Evolutionary conservation across 2,329 filamentous ascomycete species (phyloP).

Genomic region (Pseudodiploospora longispora): DNA sequence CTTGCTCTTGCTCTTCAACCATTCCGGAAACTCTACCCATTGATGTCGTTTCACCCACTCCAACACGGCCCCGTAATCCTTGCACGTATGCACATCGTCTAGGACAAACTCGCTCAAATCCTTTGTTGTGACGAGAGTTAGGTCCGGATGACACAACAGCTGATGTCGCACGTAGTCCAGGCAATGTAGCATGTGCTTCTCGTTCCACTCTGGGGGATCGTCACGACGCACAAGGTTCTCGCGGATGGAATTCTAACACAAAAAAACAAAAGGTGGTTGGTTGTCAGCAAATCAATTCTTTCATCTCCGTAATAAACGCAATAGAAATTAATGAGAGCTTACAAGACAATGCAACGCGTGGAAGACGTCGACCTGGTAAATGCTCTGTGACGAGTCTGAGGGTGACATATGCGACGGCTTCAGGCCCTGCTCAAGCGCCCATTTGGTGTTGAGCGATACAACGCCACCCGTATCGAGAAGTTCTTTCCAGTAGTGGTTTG

Average conservation of each 20-base stretch:
- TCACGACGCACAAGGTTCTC: conserved; percentile 7
- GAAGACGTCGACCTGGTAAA: conserved; percentile 10
- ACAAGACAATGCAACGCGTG: conserved; percentile 11
- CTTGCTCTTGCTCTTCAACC: neutral
- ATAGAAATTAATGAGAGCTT: neutral
- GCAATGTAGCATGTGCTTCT: conserved; percentile 11
- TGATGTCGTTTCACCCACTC: conserved; percentile 12
- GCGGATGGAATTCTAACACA: conserved; percentile 8
- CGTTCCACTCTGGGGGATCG: conserved; percentile 5
- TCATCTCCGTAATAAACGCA: too few species aligned
- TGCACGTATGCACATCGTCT: conserved; percentile 8
- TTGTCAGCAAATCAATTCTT: neutral
- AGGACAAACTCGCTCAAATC: conserved; percentile 10
- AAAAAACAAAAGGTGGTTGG: neutral
- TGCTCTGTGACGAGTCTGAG: conserved; percentile 9
- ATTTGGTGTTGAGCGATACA: conserved; percentile 8
- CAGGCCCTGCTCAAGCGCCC: conserved; percentile 7
- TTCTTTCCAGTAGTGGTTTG: conserved; percentile 4
- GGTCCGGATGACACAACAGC: conserved; percentile 10
- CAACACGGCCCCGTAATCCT: conserved; percentile 8
- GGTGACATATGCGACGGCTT: conserved; percentile 8
- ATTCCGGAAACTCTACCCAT: conserved; percentile 9
- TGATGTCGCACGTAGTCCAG: conserved; percentile 11
- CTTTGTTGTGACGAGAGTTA: conserved; percentile 8
- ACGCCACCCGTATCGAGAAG: conserved; percentile 8